These are phyloP conservation scores for Lachancea waltii DNA, from an alignment of 805 yeast species.

Conservation along the genomic window DNA sequence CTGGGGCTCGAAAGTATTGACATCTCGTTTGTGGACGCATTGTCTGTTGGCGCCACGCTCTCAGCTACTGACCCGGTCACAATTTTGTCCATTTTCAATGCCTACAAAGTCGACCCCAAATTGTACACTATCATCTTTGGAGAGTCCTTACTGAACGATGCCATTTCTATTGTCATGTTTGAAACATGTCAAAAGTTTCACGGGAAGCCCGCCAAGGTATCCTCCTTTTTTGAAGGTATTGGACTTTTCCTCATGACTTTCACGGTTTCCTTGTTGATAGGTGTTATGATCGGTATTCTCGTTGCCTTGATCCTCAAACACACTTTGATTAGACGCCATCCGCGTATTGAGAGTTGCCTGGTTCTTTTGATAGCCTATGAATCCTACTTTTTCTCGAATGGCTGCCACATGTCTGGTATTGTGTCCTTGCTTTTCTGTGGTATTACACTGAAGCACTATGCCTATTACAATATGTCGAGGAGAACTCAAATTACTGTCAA, in stretches of 20 bases:
- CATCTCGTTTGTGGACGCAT: constrained; percentile 92
- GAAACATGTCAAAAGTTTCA: constrained; percentile 97
- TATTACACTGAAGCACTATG: constrained; percentile 92
- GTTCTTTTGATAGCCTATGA: constrained; percentile 89
- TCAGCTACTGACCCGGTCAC: constrained; percentile 99
- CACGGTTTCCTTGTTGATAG: constrained; percentile 84
- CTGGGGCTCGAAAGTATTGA: constrained; percentile 83
- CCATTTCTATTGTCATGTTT: constrained; percentile 97
- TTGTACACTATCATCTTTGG: constrained; percentile 96
- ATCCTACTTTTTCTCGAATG: constrained; percentile 94
- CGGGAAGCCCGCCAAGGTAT: constrained; percentile 68
- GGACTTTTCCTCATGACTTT: constrained; percentile 91
- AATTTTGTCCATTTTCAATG: constrained; percentile 89
- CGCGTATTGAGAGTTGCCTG: constrained; percentile 94
- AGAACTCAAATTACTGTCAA: constrained; percentile 95
- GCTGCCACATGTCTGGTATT: constrained; percentile 99
- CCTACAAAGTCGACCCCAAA: constrained; percentile 97
- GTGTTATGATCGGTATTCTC: constrained; percentile 77
- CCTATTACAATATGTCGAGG: constrained; percentile 95
- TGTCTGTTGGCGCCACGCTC: constrained; percentile 94
- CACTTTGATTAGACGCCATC: constrained; percentile 86
- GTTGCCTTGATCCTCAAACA: constrained; percentile 89
- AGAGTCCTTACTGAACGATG: constrained; percentile 91
- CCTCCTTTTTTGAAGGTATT: constrained; percentile 85
- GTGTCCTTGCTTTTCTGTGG: constrained; percentile 94